Evolutionary conservation across 495 filamentous ascomycete genomes (phyloP), one percentile per base, ranked within the genome.

Genomic region (Collariella sp.): DNA sequence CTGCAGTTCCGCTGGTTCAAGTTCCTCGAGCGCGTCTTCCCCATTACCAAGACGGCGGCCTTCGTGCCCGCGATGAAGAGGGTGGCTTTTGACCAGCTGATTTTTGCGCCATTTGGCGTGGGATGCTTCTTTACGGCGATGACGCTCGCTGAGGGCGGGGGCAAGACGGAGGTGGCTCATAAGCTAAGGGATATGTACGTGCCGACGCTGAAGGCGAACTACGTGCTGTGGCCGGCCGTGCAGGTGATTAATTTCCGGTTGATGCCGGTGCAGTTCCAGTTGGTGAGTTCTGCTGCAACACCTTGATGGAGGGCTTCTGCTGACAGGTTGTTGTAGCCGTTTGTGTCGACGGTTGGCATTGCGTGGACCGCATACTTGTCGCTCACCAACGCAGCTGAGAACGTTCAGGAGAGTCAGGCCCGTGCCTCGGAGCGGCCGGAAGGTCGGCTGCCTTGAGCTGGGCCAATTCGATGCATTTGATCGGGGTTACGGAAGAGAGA

Each of bases 361-460:
- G 90, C 89, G 43, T 99, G 94, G 94, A 99, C 94, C n/a, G 91
- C 89, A 20, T 99, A 96, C 67, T 81, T 99, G 23, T 96, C 91
- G 0, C 78, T 99, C 5, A 93, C 88, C 50, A 99, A 97, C 67
- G 86, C 91, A 23, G 72, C 91, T 0, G 89, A 91, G 46, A 85
- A 95, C 24, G 70, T 31, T 5, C 34, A 52, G 38, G 53, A 56
- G 40, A 38, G n/a, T 18, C 49, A 24, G 26, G 26, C 13, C 2
- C 33, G 33, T 23, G 12, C 43, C 22, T 7, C 24, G 1, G 20
- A 38, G 6, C 9, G 24, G 19, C 19, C 29, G 1, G 53, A 50
- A 3, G 49, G 50, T 16, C 46, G 53, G 5, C 22, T 56, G 38
- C 53, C 53, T 15, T 56, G 45, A 36, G 16, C 9, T 4, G 46